Evolutionary conservation across 2,329 filamentous ascomycete genomes (phyloP), one percentile per base, ranked within the genome.

Genomic region (Colletotrichum noveboracense): DNA sequence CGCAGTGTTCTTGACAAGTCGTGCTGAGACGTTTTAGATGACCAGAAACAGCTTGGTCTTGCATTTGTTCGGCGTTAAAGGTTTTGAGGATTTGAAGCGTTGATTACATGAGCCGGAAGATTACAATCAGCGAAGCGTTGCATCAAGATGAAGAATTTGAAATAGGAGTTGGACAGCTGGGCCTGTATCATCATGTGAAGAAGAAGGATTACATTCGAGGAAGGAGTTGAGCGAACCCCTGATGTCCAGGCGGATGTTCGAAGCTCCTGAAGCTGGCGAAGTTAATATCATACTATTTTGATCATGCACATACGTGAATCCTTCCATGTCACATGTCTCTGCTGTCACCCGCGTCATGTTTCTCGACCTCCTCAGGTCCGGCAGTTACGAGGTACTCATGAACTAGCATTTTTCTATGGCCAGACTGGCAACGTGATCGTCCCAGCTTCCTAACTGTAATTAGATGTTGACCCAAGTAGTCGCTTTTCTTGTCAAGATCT

Each of bases 221-320:
- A n/a, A 48, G 21, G 18, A 21, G 43, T 21, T 13, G 0, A 21
- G 6, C n/a, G 18, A 21, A 13, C n/a, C n/a, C n/a, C 43, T 48
- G 18, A 0, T 48, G 6, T 9, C 0, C 9, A 48, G 10, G 43
- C 43, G 2, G 43, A 21, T 7, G 0, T 48, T 48, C 9, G 43
- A n/a, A 48, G 43, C 43, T 48, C 43, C 18, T 2, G 43, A 7
- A 48, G 9, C 43, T 48, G 18, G 43, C n/a, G n/a, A 21, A 48
- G 43, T 21, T 48, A 48, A 48, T 21, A 12, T 48, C 43, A 48
- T 48, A 48, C 3, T 21, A 48, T 48, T 21, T 48, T 48, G 43
- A 48, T 21, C 18, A n/a, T 4, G 6, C 43, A 21, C n/a, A 21
- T 21, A 48, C 18, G 2, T 18, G 1, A 0, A n/a, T 21, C 38